Percentiles rank a stretch among this genome's conserved stretches.
phyloP scores from a whole-genome alignment of 2,329 filamentous ascomycete species.

The Dactylellina leptospora region DNA sequence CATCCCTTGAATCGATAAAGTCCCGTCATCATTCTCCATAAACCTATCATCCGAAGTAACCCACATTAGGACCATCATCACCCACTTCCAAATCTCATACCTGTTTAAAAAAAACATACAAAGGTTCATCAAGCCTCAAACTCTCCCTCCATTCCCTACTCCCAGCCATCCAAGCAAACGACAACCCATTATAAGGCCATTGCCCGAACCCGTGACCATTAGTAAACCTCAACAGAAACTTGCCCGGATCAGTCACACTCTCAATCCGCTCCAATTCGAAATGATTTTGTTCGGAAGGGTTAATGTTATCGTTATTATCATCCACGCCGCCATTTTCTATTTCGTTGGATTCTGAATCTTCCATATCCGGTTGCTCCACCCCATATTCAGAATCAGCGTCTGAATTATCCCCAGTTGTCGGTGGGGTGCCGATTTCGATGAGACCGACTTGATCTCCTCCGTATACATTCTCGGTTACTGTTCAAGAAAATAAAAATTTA shows the following conservation, averaged over 20 bases:
- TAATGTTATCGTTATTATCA: background rate
- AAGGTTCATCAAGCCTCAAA: slow-evolving; percentile 6
- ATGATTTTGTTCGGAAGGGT: background rate
- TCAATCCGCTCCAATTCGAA: slow-evolving; percentile 1
- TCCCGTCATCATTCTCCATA: background rate
- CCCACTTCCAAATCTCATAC: background rate
- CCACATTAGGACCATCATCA: background rate
- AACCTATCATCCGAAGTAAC: slow-evolving; percentile 20
- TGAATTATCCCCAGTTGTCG: background rate
- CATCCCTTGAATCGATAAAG: slow-evolving; percentile 1
- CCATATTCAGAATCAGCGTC: background rate
- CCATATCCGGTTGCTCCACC: background rate
- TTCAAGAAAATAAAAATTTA: no score
- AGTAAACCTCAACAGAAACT: slow-evolving; percentile 25
- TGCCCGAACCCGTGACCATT: slow-evolving; percentile 23
- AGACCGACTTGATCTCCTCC: slow-evolving; percentile 5
- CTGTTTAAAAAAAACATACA: slow-evolving; percentile 23
- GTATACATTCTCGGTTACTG: slow-evolving; percentile 24
- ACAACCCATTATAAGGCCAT: slow-evolving; percentile 16
- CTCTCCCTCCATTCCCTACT: background rate
- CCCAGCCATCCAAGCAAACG: slow-evolving; percentile 26
- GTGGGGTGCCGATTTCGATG: slow-evolving; percentile 14
- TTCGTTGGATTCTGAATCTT: background rate
- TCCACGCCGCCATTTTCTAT: background rate
- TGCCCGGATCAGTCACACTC: background rate